Conservation (phyloP, 73 alveolate genomes). For the Blepharisma stoltei region DNA sequence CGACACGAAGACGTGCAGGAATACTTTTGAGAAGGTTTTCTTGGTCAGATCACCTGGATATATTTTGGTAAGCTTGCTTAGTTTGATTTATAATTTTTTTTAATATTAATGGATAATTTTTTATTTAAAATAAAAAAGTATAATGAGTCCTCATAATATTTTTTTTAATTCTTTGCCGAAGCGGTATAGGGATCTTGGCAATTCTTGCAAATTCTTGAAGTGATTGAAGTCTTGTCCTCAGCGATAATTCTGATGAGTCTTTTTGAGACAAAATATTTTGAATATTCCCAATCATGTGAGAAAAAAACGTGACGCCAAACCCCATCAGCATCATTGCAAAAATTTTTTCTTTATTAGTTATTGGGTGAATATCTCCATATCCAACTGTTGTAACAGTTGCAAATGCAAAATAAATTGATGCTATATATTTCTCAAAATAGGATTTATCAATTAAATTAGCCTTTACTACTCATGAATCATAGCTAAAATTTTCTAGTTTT, state of each 20-base stretch:
- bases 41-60: background rate
- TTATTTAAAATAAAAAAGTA: no score
- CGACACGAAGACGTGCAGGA: conserved; percentile 22
- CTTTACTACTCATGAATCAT: conserved; percentile 61
- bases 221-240: conserved; percentile 34
- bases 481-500: conserved; percentile 1
- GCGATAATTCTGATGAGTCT: conserved; percentile 33
- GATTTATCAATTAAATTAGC: conserved; percentile 37
- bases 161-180: conserved; percentile 35
- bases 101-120: conserved; percentile 40
- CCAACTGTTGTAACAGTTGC: conserved; percentile 65
- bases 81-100: no score
- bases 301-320: conserved; percentile 38
- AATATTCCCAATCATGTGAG: conserved; percentile 40
- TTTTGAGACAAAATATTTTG: conserved; percentile 31
- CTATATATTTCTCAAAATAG: conserved; percentile 28
- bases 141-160: conserved; percentile 39
- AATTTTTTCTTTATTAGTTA: conserved; percentile 38
- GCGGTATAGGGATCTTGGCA: conserved; percentile 35
- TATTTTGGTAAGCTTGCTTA: no score
- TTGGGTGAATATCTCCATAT: conserved; percentile 53
- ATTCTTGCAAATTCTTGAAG: conserved; percentile 35
- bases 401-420: conserved; percentile 49
- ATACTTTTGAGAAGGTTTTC: background rate
- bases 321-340: conserved; percentile 34